Conservation (phyloP, 495 filamentous ascomycete species). For the Glarea lozoyensis region DNA sequence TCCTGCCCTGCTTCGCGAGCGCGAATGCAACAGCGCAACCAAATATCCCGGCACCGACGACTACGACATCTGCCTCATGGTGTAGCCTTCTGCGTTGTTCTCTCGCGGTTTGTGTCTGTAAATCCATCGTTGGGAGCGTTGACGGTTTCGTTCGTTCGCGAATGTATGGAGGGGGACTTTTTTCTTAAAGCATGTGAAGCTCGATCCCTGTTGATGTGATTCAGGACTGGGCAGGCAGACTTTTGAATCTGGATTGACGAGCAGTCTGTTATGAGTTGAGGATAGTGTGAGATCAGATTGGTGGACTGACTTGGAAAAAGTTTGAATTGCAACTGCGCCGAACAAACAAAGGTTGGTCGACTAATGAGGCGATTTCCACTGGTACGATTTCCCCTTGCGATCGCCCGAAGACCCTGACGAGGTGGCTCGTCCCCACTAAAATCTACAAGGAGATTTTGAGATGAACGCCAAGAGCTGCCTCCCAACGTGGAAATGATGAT, state of each 20-base stretch:
- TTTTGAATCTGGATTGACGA: no score
- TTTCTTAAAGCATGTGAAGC: constrained; percentile 1
- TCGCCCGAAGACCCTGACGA: background rate
- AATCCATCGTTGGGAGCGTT: constrained; percentile 10
- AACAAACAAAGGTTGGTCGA: no score
- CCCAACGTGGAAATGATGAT: no score
- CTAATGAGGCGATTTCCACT: constrained; percentile 5
- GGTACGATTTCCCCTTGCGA: background rate
- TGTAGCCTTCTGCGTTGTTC: constrained; percentile 36
- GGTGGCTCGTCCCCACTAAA: no score
- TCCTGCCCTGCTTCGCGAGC: constrained; percentile 75
- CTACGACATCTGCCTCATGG: constrained; percentile 67
- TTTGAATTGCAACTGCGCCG: background rate
- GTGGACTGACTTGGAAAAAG: background rate
- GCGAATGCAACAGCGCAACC: constrained; percentile 83
- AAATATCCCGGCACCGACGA: constrained; percentile 84
- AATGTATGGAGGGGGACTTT: no score
- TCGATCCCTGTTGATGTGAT: no score
- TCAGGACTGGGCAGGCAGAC: no score
- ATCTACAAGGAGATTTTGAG: no score
- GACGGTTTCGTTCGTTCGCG: no score
- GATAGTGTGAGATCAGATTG: no score
- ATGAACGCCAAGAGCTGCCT: no score
- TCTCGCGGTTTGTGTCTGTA: constrained; percentile 2
- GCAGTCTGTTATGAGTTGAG: no score